Percentiles rank a stretch among this genome's conserved stretches.
phyloP scores from a whole-genome alignment of 805 yeast genomes.

The Candida mattraensis region DNA sequence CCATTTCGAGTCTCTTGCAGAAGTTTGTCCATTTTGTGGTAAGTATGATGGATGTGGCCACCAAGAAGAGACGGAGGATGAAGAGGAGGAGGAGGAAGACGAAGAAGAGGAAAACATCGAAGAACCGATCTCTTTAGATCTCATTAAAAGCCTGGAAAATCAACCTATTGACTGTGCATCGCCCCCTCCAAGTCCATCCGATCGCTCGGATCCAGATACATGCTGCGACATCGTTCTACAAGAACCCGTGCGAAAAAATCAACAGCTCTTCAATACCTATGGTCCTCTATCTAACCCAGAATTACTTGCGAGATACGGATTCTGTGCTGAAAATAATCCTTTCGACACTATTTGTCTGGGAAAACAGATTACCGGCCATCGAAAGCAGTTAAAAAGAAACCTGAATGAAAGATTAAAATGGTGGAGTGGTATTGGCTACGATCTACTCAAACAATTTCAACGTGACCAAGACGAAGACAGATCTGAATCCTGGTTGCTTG shows the following conservation, averaged over 20 bases:
- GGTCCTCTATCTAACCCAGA: conserved; percentile 71
- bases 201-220: conserved; percentile 38
- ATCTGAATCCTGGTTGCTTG: conserved; percentile 33
- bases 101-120: conserved; percentile 29
- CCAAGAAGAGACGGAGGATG: conserved; percentile 21
- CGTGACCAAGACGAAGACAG: conserved; percentile 32
- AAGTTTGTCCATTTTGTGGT: conserved; percentile 38
- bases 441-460: not conserved
- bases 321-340: conserved; percentile 53
- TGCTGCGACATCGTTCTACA: conserved; percentile 71
- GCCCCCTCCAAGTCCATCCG: not conserved
- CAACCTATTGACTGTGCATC: not conserved
- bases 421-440: conserved; percentile 3
- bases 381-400: conserved; percentile 10
- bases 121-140: too few relatives aligned
- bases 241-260: conserved; percentile 41
- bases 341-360: conserved; percentile 62
- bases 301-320: conserved; percentile 77
- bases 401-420: conserved; percentile 2
- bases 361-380: conserved; percentile 35
- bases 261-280: conserved; percentile 79
- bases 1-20: conserved; percentile 56
- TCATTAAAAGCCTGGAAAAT: not conserved
- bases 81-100: conserved; percentile 15
- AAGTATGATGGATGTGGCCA: conserved; percentile 34